Percentiles rank a stretch among this genome's conserved stretches.
These are phyloP conservation scores for Cytospora piceae DNA, from an alignment of 2,329 filamentous ascomycete genomes.

Conservation along the genomic window DNA sequence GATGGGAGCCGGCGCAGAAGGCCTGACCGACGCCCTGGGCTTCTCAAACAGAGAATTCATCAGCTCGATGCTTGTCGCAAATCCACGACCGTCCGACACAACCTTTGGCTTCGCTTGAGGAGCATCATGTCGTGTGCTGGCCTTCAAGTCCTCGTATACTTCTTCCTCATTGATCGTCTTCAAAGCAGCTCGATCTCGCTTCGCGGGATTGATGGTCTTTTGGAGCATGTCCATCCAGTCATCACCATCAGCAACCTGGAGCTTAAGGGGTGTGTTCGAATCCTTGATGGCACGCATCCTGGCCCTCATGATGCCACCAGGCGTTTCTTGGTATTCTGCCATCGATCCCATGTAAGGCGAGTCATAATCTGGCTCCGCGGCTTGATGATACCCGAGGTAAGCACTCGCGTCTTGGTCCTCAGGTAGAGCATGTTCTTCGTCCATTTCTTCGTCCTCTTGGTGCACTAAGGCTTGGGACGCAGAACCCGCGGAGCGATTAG, in stretches of 20 bases:
- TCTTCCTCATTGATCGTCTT: slow-evolving; percentile 64
- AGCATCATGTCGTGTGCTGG: slow-evolving; percentile 38
- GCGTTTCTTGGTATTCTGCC: slow-evolving; percentile 53
- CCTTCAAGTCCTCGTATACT: slow-evolving; percentile 51
- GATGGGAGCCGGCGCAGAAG: slow-evolving; percentile 51
- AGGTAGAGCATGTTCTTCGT: slow-evolving; percentile 76
- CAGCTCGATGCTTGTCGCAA: slow-evolving; percentile 88
- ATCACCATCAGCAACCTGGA: slow-evolving; percentile 69
- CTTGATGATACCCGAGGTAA: slow-evolving; percentile 72
- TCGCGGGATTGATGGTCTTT: slow-evolving; percentile 91
- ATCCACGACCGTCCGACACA: slow-evolving; percentile 62
- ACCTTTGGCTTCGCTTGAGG: slow-evolving; percentile 40
- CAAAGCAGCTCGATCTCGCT: slow-evolving; percentile 81
- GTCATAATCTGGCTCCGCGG: slow-evolving; percentile 69
- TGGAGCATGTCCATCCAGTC: slow-evolving; percentile 95
- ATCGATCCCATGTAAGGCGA: slow-evolving; percentile 56
- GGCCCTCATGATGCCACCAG: slow-evolving; percentile 65
- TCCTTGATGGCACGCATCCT: slow-evolving; percentile 66
- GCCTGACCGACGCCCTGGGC: slow-evolving; percentile 61
- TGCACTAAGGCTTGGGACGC: slow-evolving; percentile 63
- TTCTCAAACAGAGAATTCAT: slow-evolving; percentile 93
- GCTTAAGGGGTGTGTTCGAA: slow-evolving; percentile 59
- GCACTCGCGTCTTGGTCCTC: slow-evolving; percentile 75
- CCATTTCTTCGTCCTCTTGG: slow-evolving; percentile 69
- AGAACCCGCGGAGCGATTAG: slow-evolving; percentile 85